Evolutionary conservation across 257 asterid species (phyloP), one percentile per base, ranked within the genome.

Genomic region (Forsythia suspensa): DNA sequence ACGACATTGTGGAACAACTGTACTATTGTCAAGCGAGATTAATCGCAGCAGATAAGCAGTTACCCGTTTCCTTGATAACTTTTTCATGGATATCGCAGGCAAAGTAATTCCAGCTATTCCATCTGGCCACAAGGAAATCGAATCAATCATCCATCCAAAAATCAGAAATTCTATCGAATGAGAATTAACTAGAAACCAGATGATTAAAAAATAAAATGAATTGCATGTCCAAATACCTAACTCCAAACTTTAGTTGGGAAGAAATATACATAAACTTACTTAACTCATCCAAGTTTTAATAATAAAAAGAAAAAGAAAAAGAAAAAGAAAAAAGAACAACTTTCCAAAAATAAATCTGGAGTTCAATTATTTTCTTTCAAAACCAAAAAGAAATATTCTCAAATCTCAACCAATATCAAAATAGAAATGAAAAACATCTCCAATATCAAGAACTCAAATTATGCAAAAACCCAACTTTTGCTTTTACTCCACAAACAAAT

Each of bases 91-190:
- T 87, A 70, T 83, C 67, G 79, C 89, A 87, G 52, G 86, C 89
- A 72, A 87, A 87, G 75, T 81, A 85, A 73, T 87, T 87, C 91
- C 91, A 87, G 80, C 84, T 83, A 80, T 82, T 87, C 91, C 91
- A 87, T 43, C 91, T 87, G 39, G 84, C 55, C 70, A 9, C 12
- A 20, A 20, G 2, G 55, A 36, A 21, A 6, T 2, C 4, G 0
- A 21, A 63, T 24, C 6, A 21, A 9, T 24, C 16, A 24, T 9
- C 18, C 24, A 9, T 24, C 18, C 18, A 29, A 21, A 63, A 61
- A 4, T 46, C 20, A 20, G 51, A 24, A 73, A 12, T 21, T 61
- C 36, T 61, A 61, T n/a, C 2, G 6, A 61, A 61, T 61, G 21
- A 61, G 68, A 21, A 61, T 61, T 61, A 21, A 59, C 11, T 59